Conservation (phyloP, 2,329 filamentous ascomycete genomes). For the Hypomyces perniciosus region DNA sequence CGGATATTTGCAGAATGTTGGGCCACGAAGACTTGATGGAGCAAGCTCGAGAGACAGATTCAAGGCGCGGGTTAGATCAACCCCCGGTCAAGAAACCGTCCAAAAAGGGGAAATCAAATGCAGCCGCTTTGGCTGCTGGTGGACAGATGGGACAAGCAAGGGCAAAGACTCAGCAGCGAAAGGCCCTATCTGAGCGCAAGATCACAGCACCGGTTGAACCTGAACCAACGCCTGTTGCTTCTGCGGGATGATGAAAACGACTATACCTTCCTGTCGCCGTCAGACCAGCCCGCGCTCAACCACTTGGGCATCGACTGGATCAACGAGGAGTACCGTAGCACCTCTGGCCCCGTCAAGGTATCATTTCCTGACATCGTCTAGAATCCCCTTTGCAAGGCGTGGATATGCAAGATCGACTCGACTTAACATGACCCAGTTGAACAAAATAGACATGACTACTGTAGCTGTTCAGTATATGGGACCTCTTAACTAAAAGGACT, state of each 20-base stretch:
- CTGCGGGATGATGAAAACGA: constrained; percentile 12
- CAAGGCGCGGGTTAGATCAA: constrained; percentile 52
- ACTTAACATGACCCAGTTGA: too few relatives aligned
- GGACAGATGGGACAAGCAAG: constrained; percentile 39
- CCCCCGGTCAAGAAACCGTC: constrained; percentile 29
- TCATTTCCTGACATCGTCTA: background rate
- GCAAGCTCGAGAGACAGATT: constrained; percentile 60
- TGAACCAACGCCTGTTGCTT: constrained; percentile 21
- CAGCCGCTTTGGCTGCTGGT: constrained; percentile 42
- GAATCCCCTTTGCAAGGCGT: constrained; percentile 2
- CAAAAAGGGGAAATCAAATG: constrained; percentile 27
- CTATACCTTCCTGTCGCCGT: background rate
- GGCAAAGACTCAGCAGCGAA: constrained; percentile 27
- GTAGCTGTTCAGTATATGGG: too few relatives aligned
- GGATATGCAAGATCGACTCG: background rate
- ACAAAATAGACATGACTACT: too few relatives aligned
- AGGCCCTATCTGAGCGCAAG: constrained; percentile 31
- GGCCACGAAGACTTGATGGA: constrained; percentile 58
- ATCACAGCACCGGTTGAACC: constrained; percentile 16
- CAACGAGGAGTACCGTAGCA: background rate
- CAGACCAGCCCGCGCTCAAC: background rate
- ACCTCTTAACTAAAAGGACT: too few relatives aligned
- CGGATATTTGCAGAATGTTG: constrained; percentile 59
- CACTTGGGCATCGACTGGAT: constrained; percentile 6
- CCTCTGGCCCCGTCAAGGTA: background rate